phyloP scores from a whole-genome alignment of 805 yeast species.

The Yarrowia keelungensis region DNA sequence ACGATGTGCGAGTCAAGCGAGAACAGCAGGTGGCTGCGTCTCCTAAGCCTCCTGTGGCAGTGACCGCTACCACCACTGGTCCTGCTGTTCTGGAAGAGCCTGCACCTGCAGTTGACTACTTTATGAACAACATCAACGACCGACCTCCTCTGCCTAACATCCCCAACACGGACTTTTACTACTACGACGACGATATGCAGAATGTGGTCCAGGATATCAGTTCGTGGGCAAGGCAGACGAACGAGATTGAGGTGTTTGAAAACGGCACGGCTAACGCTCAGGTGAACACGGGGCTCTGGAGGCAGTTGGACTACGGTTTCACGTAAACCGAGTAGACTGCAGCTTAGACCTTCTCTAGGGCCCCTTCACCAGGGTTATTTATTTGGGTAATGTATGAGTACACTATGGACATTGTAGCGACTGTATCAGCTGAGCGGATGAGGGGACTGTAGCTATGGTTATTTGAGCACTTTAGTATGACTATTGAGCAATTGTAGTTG shows the following conservation, averaged over 20 bases:
- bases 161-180: constrained; percentile 39
- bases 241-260: constrained; percentile 37
- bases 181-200: constrained; percentile 45
- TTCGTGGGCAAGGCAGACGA: constrained; percentile 43
- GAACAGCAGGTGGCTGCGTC: background rate
- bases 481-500: too few species aligned
- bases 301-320: constrained; percentile 43
- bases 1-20: constrained; percentile 26
- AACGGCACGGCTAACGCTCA: constrained; percentile 39
- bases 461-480: too few species aligned
- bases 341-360: too few species aligned
- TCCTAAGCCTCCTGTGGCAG: constrained; percentile 12
- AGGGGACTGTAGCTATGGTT: too few species aligned
- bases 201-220: constrained; percentile 48
- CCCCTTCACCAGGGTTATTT: background rate
- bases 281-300: constrained; percentile 40
- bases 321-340: constrained; percentile 16
- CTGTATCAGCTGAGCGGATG: too few species aligned
- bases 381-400: background rate
- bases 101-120: constrained; percentile 18
- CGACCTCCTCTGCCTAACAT: constrained; percentile 20
- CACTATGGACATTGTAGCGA: too few species aligned
- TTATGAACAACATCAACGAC: constrained; percentile 31
- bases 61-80: background rate
- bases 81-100: constrained; percentile 26